Conservation (phyloP, 768 basidiomycete genomes). For the Tylopilus sp. region DNA sequence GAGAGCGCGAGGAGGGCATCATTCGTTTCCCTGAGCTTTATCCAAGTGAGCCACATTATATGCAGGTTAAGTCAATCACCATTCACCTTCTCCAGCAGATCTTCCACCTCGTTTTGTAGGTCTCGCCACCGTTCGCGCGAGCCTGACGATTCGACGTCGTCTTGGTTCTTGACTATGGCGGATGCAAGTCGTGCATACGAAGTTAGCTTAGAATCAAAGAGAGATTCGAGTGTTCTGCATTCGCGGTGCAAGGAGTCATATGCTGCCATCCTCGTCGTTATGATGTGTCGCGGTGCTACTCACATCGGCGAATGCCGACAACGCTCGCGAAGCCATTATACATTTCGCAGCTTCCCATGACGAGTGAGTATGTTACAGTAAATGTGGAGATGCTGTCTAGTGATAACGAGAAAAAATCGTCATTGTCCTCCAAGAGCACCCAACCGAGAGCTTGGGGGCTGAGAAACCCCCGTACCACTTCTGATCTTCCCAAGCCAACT, state of each 20-base stretch:
- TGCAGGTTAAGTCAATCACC: conserved; percentile 1
- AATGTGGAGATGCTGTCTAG: conserved; percentile 9
- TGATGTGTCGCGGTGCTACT: not conserved
- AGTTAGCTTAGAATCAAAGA: conserved; percentile 88
- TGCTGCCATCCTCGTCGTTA: conserved; percentile 50
- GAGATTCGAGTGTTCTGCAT: conserved; percentile 89
- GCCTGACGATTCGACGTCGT: conserved; percentile 67
- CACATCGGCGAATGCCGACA: conserved; percentile 21
- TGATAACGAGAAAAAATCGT: conserved; percentile 11
- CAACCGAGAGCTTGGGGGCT: conserved; percentile 15
- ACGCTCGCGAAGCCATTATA: not conserved
- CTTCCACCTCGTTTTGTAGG: conserved; percentile 83
- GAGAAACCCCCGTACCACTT: conserved; percentile 34
- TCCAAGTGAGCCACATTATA: conserved; percentile 8
- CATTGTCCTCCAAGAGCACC: conserved; percentile 26
- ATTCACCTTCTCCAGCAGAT: conserved; percentile 78
- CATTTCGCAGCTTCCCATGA: not conserved
- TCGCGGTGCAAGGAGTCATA: conserved; percentile 91
- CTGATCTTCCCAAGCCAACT: conserved; percentile 75
- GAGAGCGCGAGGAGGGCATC: conserved; percentile 71
- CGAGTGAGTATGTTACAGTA: conserved; percentile 16
- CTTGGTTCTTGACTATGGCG: conserved; percentile 48
- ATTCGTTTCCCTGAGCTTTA: conserved; percentile 82
- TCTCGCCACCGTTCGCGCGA: conserved; percentile 75
- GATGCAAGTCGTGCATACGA: conserved; percentile 86